These are phyloP conservation scores for Aspergillus incahuasiensis DNA, from an alignment of 495 filamentous ascomycete species.

Conservation along the genomic window DNA sequence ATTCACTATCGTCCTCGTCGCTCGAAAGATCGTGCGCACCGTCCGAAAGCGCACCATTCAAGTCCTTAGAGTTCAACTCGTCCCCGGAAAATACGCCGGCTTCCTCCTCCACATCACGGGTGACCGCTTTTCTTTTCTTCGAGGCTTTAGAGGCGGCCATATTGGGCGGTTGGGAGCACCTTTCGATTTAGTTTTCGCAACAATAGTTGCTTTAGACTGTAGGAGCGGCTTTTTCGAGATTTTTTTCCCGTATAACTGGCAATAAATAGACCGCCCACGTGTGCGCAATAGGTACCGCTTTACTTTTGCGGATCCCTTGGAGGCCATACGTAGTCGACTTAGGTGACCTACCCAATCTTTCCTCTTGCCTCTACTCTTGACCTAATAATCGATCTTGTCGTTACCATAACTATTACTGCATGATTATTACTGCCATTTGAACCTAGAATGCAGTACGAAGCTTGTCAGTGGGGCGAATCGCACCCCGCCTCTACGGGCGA, in stretches of 20 bases:
- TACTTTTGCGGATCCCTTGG: slow-evolving; percentile 8
- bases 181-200: not conserved
- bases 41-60: slow-evolving; percentile 63
- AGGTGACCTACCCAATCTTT: not conserved
- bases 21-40: slow-evolving; percentile 47
- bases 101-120: slow-evolving; percentile 48
- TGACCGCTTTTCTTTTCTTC: slow-evolving; percentile 58
- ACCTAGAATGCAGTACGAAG: slow-evolving; percentile 14
- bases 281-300: slow-evolving; percentile 29
- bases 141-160: slow-evolving; percentile 39
- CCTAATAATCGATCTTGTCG: not conserved
- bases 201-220: slow-evolving; percentile 19
- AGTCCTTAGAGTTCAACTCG: slow-evolving; percentile 57
- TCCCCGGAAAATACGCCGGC: slow-evolving; percentile 56
- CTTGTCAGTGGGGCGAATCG: slow-evolving; percentile 6
- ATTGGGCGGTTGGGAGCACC: slow-evolving; percentile 15
- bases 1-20: slow-evolving; percentile 42
- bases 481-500: slow-evolving; percentile 1
- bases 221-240: not conserved
- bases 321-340: too few relatives aligned
- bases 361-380: not conserved
- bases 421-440: not conserved
- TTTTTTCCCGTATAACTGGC: slow-evolving; percentile 19
- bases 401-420: not conserved
- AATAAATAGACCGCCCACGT: slow-evolving; percentile 40